Base-by-base conservation (phyloP, 371 early-diverging fungal species). In the Synchytrium microbalum region DNA sequence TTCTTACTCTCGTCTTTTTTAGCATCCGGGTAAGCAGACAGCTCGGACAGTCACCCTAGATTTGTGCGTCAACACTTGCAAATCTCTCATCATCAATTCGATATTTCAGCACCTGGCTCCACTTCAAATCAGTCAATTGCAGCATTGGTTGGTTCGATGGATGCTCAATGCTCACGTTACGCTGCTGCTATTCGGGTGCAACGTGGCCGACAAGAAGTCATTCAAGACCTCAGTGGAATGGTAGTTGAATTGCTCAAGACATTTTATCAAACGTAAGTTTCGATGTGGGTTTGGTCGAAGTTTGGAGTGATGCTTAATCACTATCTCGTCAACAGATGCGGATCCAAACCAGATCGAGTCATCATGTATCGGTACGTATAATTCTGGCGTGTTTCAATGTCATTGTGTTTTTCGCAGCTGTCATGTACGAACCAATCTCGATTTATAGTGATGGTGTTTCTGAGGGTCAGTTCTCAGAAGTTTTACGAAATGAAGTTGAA, bases 391-490 rank as follows among this genome's bases (percentile, higher is more conserved):
- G n/a, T n/a, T n/a, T n/a, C n/a, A n/a, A n/a, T 92, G 93, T 80
- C 91, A 90, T 63, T 52, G n/a, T n/a, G n/a, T n/a, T 30, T 62
- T 5, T 62, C 59, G 61, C 30, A 62, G 32, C 25, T 60, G 19
- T 26, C 54, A 19, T 54, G 52, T 24, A 30, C 8, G 24, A 19
- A 13, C 8, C 8, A 8, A 13, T 8, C 30, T n/a, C 57, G 8
- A 25, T 8, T 13, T 60, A 5, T 38, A 38, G 46, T 38, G 80
- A 80, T 67, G 85, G 84, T 24, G 89, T 97, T 14, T 90, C 92
- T 16, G 96, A 98, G 60, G 87, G 91, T 24, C 93, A 95, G 73
- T 94, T 95, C 70, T 67, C 73, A 55, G 83, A 86, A 62, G 93
- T 96, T 2, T 74, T 90, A 30, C 75, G 85, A 19, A 72, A 69